Evolutionary conservation across 1,284 basidiomycete genomes (phyloP).

Genomic region (Porogramme epimiltina): DNA sequence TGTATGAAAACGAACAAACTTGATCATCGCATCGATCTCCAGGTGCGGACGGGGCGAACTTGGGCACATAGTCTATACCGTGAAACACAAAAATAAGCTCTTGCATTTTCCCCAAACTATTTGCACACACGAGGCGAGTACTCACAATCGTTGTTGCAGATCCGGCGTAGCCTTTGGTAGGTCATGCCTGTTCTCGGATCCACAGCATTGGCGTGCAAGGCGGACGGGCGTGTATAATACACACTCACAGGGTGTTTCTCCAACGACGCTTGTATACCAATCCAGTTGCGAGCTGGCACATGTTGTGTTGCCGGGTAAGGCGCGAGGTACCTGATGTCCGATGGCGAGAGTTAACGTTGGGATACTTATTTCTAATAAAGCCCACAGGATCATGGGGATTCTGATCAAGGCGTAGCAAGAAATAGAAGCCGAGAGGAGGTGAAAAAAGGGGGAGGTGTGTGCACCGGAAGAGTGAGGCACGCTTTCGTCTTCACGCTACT

Average conservation of each 20-base stretch:
- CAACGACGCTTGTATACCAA: slow-evolving; percentile 17
- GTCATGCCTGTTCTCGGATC: slow-evolving; percentile 12
- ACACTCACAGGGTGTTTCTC: slow-evolving; percentile 17
- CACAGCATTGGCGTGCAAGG: too few species aligned
- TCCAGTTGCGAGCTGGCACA: slow-evolving; percentile 13
- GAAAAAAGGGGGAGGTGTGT: too few species aligned
- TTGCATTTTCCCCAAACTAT: too few species aligned
- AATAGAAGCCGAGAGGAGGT: too few species aligned
- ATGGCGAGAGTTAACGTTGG: too few species aligned
- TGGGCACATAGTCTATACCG: slow-evolving; percentile 14
- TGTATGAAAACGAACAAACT: slow-evolving; percentile 11
- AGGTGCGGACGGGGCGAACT: slow-evolving; percentile 8
- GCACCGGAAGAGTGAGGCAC: too few species aligned
- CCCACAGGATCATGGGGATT: too few species aligned
- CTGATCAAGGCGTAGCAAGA: too few species aligned
- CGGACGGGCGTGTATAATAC: not conserved
- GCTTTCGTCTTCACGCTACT: too few species aligned
- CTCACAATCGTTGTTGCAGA: slow-evolving; percentile 23
- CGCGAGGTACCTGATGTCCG: too few species aligned
- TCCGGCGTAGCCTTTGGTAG: slow-evolving; percentile 20
- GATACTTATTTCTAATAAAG: too few species aligned
- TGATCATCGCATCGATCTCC: slow-evolving; percentile 24
- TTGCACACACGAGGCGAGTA: not conserved
- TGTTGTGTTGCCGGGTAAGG: slow-evolving; percentile 1
- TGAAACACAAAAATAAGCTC: not conserved